phyloP scores from a whole-genome alignment of 2,329 filamentous ascomycete genomes.

The Ophiostoma sp. region DNA sequence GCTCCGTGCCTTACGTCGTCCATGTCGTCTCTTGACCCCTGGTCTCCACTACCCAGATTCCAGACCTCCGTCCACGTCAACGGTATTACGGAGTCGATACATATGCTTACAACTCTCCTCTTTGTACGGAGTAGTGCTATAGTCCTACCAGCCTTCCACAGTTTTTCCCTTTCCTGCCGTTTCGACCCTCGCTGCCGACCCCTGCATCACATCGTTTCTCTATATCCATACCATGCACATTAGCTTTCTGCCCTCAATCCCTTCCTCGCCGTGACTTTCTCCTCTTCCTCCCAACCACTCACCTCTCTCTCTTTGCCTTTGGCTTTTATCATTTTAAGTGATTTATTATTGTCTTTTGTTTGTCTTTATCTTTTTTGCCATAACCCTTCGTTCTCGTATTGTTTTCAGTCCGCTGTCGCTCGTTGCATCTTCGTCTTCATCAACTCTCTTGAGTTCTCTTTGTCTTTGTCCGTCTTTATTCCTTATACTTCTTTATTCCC shows the following conservation, averaged over 20 bases:
- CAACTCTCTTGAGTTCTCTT: background rate
- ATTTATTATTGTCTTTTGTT: background rate
- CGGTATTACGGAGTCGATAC: background rate
- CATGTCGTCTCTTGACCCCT: background rate
- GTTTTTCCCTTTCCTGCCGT: slow-evolving; percentile 8
- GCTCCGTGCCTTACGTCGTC: background rate
- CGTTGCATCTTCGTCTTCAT: background rate
- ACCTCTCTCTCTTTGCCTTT: background rate
- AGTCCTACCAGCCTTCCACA: background rate
- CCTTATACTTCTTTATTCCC: slow-evolving; percentile 9
- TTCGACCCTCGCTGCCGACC: slow-evolving; percentile 12
- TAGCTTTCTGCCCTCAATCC: slow-evolving; percentile 9
- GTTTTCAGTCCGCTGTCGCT: background rate
- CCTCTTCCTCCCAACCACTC: slow-evolving; percentile 12
- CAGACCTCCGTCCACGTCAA: slow-evolving; percentile 16
- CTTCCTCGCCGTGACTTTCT: slow-evolving; percentile 6
- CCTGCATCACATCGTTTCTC: slow-evolving; percentile 22
- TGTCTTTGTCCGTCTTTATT: slow-evolving; percentile 10
- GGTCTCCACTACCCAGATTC: background rate
- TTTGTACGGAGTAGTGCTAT: too few species aligned
- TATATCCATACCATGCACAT: slow-evolving; percentile 13
- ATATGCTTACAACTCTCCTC: background rate
- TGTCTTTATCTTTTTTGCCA: background rate
- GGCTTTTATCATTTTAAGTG: slow-evolving; percentile 14
- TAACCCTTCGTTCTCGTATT: slow-evolving; percentile 17